phyloP scores from a whole-genome alignment of 1,284 basidiomycete genomes.

The Microstroma glucosiphilum region DNA sequence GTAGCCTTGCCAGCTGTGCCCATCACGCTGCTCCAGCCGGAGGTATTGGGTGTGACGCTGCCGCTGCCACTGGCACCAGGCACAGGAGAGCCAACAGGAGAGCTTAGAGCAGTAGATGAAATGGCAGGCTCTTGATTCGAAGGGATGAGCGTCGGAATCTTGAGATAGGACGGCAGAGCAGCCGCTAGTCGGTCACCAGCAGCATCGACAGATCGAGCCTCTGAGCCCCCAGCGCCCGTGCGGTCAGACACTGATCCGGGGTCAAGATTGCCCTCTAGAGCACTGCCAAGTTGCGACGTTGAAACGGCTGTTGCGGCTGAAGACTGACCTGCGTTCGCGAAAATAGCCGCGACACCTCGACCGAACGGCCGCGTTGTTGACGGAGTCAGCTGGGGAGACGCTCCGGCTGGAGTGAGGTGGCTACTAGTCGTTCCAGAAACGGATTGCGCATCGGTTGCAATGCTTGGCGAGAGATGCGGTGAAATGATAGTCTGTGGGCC shows the following conservation, averaged over 20 bases:
- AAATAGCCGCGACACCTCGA: neutral
- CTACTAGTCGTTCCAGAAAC: neutral
- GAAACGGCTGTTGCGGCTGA: neutral
- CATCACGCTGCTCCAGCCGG: conserved; percentile 15
- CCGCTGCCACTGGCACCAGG: neutral
- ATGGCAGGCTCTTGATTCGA: conserved; percentile 31
- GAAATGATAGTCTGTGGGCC: conserved; percentile 1
- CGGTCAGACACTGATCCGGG: neutral
- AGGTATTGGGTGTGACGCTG: conserved; percentile 13
- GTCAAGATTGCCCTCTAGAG: neutral
- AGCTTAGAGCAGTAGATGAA: conserved; percentile 18
- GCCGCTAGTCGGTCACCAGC: conserved; percentile 7
- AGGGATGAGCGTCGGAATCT: conserved; percentile 47
- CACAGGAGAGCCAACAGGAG: neutral
- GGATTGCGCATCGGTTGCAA: neutral
- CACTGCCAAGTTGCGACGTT: neutral
- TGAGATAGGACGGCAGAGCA: conserved; percentile 46
- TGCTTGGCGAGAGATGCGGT: conserved; percentile 2
- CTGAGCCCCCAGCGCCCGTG: neutral
- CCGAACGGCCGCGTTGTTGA: neutral
- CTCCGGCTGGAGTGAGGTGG: neutral
- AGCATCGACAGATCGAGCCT: conserved; percentile 1
- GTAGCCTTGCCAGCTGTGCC: conserved; percentile 15
- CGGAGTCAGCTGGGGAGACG: neutral
- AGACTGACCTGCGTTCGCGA: neutral